Evolutionary conservation across 257 asterid genomes (phyloP).

Genomic region (Solanum arcanum): DNA sequence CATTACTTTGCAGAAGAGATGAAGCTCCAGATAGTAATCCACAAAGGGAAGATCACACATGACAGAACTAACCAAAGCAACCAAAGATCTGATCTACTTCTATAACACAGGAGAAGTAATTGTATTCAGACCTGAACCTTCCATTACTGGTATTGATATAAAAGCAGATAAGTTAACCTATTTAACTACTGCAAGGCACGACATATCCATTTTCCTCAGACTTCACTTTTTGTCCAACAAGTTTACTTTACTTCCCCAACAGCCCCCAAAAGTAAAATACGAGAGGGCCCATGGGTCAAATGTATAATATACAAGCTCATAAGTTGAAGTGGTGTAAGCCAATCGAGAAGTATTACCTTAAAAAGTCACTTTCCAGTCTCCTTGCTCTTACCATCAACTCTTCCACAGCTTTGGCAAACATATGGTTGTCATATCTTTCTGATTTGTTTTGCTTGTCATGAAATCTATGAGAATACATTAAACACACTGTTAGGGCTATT

Average conservation of each 20-base stretch:
- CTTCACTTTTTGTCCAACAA: neutral
- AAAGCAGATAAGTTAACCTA: neutral
- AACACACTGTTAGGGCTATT: neutral
- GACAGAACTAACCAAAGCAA: neutral
- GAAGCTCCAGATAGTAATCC: neutral
- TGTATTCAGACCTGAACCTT: neutral
- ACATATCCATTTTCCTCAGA: neutral
- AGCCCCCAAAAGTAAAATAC: neutral
- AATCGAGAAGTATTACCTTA: slow-evolving; percentile 26
- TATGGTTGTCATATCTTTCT: slow-evolving; percentile 13
- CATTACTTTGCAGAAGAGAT: neutral
- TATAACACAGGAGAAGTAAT: neutral
- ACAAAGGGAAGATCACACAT: neutral
- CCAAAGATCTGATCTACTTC: neutral
- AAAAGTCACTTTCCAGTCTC: slow-evolving; percentile 39
- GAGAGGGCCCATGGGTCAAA: neutral
- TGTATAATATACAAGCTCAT: neutral
- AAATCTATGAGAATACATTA: slow-evolving; percentile 7
- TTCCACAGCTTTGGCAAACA: slow-evolving; percentile 31
- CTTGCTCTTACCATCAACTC: slow-evolving; percentile 29
- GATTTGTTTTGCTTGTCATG: slow-evolving; percentile 32
- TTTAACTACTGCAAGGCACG: neutral
- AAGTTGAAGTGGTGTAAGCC: neutral
- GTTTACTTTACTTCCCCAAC: neutral
- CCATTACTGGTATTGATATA: neutral